Percentiles rank a stretch among this genome's conserved stretches.
phyloP scores from a whole-genome alignment of 176 grass and related monocot genomes.

The Eremochloa ophiuroides region DNA sequence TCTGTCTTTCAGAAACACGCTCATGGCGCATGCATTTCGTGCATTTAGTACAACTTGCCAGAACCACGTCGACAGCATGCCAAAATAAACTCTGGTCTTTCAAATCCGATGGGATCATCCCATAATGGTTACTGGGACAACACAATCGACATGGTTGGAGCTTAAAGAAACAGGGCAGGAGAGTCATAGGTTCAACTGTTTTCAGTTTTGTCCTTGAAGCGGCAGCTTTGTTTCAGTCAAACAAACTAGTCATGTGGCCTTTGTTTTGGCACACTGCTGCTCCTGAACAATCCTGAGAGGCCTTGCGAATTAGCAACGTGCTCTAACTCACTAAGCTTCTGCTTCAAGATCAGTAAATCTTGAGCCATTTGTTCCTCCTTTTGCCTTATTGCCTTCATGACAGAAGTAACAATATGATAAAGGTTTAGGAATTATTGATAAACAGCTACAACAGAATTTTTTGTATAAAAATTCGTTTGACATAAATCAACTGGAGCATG shows the following conservation, averaged over 20 bases:
- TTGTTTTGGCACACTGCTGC: conserved; percentile 8
- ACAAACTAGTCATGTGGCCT: conserved; percentile 2
- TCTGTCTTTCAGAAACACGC: not conserved
- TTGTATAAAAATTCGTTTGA: not conserved
- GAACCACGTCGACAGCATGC: not conserved
- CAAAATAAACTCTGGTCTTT: not conserved
- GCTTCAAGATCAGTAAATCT: conserved; percentile 43
- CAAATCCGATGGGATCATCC: not conserved
- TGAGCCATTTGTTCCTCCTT: conserved; percentile 47
- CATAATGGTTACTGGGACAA: not conserved
- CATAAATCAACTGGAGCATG: not conserved
- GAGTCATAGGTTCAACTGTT: not conserved
- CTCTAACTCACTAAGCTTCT: conserved; percentile 46
- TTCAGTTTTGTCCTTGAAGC: not conserved
- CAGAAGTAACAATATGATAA: not conserved
- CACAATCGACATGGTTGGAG: not conserved
- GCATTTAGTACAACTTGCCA: not conserved
- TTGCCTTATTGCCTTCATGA: conserved; percentile 45
- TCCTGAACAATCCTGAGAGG: conserved; percentile 47
- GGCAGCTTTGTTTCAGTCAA: not conserved
- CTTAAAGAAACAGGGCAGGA: not conserved
- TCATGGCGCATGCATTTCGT: not conserved
- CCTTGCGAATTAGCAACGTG: conserved; percentile 32
- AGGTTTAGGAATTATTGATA: not conserved
- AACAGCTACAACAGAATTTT: not conserved